Conservation (phyloP, 768 basidiomycete species). For the Russula griseocarnosa region DNA sequence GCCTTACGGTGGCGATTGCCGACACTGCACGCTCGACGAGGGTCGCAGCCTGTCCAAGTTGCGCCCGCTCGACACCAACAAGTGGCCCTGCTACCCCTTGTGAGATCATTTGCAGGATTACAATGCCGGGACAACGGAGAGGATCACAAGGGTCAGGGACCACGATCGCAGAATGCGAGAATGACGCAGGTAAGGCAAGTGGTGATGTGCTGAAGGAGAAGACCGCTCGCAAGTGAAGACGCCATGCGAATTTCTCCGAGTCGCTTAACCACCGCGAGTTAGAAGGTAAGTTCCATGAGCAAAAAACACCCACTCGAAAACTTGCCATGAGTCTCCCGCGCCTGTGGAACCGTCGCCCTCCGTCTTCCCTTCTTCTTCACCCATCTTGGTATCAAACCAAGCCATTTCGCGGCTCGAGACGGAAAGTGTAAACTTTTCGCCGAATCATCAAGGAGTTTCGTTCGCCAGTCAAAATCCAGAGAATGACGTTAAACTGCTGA, state of each 20-base stretch:
- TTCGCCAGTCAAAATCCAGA: slow-evolving; percentile 88
- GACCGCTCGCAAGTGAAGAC: slow-evolving; percentile 73
- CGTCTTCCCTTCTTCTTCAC: slow-evolving; percentile 45
- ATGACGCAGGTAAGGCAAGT: slow-evolving; percentile 75
- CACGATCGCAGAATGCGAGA: slow-evolving; percentile 81
- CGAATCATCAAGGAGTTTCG: slow-evolving; percentile 66
- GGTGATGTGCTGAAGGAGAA: slow-evolving; percentile 73
- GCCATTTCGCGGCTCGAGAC: slow-evolving; percentile 69
- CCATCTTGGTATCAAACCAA: slow-evolving; percentile 90
- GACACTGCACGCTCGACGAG: slow-evolving; percentile 71
- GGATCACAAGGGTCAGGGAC: slow-evolving; percentile 85
- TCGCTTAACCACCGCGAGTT: slow-evolving; percentile 51
- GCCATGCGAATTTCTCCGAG: slow-evolving; percentile 89
- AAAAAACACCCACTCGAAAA: slow-evolving; percentile 60
- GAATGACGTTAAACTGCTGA: slow-evolving; percentile 70
- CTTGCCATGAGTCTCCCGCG: slow-evolving; percentile 86
- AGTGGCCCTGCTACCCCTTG: slow-evolving; percentile 66
- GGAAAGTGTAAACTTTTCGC: slow-evolving; percentile 59
- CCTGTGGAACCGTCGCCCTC: slow-evolving; percentile 55
- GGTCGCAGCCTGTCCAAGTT: slow-evolving; percentile 69
- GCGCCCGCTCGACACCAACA: slow-evolving; percentile 59
- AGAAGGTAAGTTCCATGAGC: neutral
- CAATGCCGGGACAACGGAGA: slow-evolving; percentile 80
- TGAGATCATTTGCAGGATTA: slow-evolving; percentile 70
- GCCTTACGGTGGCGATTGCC: slow-evolving; percentile 89